phyloP scores from a whole-genome alignment of 345 rosid genomes.

The Eucalyptus microcorys region DNA sequence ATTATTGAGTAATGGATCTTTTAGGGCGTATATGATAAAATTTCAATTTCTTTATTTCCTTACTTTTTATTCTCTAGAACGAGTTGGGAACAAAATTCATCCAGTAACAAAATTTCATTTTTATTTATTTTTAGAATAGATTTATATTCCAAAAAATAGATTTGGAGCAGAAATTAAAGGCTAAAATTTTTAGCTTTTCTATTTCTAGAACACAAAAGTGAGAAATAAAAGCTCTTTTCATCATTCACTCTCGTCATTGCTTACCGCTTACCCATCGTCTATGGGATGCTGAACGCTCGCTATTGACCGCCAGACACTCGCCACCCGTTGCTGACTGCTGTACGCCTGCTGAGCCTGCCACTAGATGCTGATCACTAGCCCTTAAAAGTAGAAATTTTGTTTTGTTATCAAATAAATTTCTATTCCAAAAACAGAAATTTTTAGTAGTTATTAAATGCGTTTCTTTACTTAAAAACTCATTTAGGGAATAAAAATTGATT shows the following conservation, averaged over 20 bases:
- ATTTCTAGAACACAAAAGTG: rapidly evolving
- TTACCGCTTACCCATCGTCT: rapidly evolving
- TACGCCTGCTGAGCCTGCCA: rapidly evolving
- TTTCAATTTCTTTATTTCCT: rapidly evolving
- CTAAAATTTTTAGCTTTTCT: rapidly evolving
- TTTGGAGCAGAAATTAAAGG: rapidly evolving
- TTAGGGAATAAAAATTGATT: too few species aligned
- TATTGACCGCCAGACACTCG: rapidly evolving
- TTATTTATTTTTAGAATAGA: rapidly evolving
- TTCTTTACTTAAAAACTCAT: too few species aligned
- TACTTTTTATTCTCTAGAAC: rapidly evolving
- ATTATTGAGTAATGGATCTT: background rate
- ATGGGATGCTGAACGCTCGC: rapidly evolving
- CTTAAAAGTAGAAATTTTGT: too few species aligned
- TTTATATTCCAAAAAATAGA: too few species aligned
- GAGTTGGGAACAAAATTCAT: rapidly evolving
- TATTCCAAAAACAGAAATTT: too few species aligned
- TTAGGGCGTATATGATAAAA: too few species aligned
- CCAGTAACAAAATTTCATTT: rapidly evolving
- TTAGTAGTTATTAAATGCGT: rapidly evolving
- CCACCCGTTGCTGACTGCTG: rapidly evolving
- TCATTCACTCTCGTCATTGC: rapidly evolving
- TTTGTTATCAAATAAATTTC: too few species aligned
- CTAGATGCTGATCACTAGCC: rapidly evolving
- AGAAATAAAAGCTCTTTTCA: too few species aligned